A percentile compares a stretch with the other conserved stretches of the same genome.
Evolutionary conservation across 2,329 filamentous ascomycete genomes (phyloP).

Genomic region (Stemphylium vesicarium): DNA sequence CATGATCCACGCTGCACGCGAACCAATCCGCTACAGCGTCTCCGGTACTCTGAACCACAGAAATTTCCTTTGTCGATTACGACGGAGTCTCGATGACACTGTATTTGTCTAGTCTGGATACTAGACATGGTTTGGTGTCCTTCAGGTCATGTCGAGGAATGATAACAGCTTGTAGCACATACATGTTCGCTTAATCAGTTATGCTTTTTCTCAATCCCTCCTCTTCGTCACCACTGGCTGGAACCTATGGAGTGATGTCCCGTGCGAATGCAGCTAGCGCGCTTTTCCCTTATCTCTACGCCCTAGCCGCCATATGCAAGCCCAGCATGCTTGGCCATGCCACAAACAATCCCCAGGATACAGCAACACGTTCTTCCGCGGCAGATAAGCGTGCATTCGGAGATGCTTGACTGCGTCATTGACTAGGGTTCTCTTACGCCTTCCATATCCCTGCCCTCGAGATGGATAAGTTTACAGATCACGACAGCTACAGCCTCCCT

Average conservation of each 20-base stretch:
- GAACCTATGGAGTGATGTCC: neutral
- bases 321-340: neutral
- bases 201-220: neutral
- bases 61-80: constrained; percentile 9
- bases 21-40: neutral
- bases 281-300: constrained; percentile 26
- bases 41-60: constrained; percentile 4
- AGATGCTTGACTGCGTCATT: constrained; percentile 12
- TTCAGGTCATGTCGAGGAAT: neutral
- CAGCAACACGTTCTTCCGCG: constrained; percentile 9
- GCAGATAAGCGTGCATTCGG: constrained; percentile 19
- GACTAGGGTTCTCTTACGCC: constrained; percentile 1
- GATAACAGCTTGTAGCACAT: neutral
- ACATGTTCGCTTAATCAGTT: constrained; percentile 1
- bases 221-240: neutral
- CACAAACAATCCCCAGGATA: constrained; percentile 15
- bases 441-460: neutral
- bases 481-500: neutral
- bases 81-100: neutral
- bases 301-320: too few relatives aligned
- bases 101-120: constrained; percentile 24
- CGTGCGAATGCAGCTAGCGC: constrained; percentile 14
- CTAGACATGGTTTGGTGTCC: constrained; percentile 8
- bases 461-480: neutral
- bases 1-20: neutral